phyloP scores from a whole-genome alignment of 164 flowering plant species.

The Paratinospora sagittata region DNA sequence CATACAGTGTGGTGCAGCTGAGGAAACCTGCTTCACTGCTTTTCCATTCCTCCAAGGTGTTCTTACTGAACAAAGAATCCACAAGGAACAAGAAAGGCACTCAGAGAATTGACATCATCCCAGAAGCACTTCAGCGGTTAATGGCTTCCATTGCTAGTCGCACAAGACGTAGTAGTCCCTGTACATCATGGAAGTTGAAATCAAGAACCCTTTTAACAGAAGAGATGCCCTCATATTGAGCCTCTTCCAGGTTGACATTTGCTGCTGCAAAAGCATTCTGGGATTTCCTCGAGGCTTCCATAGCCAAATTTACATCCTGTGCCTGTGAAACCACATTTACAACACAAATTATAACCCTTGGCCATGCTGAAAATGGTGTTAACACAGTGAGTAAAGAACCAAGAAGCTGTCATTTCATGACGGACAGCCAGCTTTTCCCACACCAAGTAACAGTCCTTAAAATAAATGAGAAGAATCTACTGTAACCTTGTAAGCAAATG shows the following conservation, averaged over 20 bases:
- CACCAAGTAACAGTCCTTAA: too few relatives aligned
- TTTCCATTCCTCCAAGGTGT: constrained; percentile 6
- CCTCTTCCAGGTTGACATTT: constrained; percentile 26
- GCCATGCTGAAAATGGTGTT: neutral
- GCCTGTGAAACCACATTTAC: constrained; percentile 37
- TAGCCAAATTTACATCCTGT: constrained; percentile 51
- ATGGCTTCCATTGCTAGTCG: constrained; percentile 57
- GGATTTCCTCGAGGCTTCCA: constrained; percentile 73
- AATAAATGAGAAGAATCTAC: too few relatives aligned
- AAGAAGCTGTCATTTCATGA: neutral
- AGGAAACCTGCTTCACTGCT: constrained; percentile 5
- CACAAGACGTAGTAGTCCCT: constrained; percentile 52
- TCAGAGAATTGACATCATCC: constrained; percentile 17
- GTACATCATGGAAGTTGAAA: constrained; percentile 75
- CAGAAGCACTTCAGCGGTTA: constrained; percentile 32
- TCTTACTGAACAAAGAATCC: constrained; percentile 21
- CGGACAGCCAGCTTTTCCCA: neutral
- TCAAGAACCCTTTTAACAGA: constrained; percentile 58
- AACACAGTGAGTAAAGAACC: neutral
- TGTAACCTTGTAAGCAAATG: too few relatives aligned
- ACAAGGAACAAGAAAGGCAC: constrained; percentile 17
- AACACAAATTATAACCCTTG: neutral
- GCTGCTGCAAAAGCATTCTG: constrained; percentile 57
- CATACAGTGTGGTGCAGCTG: constrained; percentile 2
- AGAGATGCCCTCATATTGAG: constrained; percentile 32